Base-by-base conservation (phyloP, 2,329 filamentous ascomycete species). In the Fusarium sp. region DNA sequence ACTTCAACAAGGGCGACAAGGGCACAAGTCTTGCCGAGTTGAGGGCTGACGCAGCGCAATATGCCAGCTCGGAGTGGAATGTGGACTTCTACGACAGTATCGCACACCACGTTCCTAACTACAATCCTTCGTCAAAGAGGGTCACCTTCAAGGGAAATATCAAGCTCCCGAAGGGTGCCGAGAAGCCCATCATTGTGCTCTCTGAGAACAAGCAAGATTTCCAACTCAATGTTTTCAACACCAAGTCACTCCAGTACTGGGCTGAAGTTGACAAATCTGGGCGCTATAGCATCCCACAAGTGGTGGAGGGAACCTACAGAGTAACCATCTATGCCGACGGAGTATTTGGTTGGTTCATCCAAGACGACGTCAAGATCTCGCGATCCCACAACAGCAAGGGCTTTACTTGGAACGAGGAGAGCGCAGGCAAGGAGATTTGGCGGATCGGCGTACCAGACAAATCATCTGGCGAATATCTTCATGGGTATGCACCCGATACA, bases 191-290 rank as follows among this genome's bases (percentile, higher is more conserved):
- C 4, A 85, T 87, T 1, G 81, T 90, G 1, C 79, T 90, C 1
- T 75, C 74, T 0, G 74, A 76, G 46, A 75, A 76, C 4, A 67
- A 65, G 16, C 71, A 73, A 7, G 74, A 76, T 9, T 76, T 76
- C 1, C 74, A 76, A 8, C 70, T 76, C 1, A 76, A 90, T 58
- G 84, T 83, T 0, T 77, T 83, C 9, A 82, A 87, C 44, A 76
- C 80, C 0, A 79, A 78, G 10, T 83, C 85, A 0, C 85, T 87
- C 49, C 88, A 90, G 72, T 90, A 90, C 75, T 90, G 87, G 88
- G 81, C 80, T 0, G 82, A 86, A 14, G 80, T 88, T 10, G 76
- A 82, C 40, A 34, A 58, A 0, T 78, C 75, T 4, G 87, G 87
- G 0, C 72, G 75, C 4, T 72, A 69, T 11, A 60, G 42, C 1